phyloP scores from a whole-genome alignment of 129 eudicot species.

The Silybum marianum region DNA sequence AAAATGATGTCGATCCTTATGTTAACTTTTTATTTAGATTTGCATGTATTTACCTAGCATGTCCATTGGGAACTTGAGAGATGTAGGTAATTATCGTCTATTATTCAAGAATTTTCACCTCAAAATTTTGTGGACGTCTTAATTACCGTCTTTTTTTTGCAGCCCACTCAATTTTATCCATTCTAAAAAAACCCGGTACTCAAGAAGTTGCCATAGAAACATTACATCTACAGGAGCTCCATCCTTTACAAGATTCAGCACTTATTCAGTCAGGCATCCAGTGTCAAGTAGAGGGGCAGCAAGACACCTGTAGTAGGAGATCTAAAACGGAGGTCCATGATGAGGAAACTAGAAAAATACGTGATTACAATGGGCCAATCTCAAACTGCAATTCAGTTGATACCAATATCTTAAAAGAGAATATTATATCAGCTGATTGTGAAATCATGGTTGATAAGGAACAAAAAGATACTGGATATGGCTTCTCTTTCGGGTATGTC shows the following conservation, averaged over 20 bases:
- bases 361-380: slow-evolving; percentile 8
- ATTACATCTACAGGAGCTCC: slow-evolving; percentile 26
- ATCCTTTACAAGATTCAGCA: slow-evolving; percentile 34
- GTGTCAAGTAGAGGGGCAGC: slow-evolving; percentile 23
- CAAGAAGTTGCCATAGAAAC: slow-evolving; percentile 20
- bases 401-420: neutral
- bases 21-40: neutral
- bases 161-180: slow-evolving; percentile 72
- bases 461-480: slow-evolving; percentile 1
- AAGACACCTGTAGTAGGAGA: slow-evolving; percentile 25
- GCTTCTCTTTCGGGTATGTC: slow-evolving; percentile 33
- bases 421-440: neutral
- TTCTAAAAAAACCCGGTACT: slow-evolving; percentile 53
- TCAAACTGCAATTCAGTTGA: slow-evolving; percentile 21
- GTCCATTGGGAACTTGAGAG: neutral
- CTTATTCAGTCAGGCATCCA: slow-evolving; percentile 25
- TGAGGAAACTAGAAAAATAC: slow-evolving; percentile 22
- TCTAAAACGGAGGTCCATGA: slow-evolving; percentile 15
- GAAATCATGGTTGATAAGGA: slow-evolving; percentile 22
- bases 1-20: neutral
- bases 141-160: slow-evolving; percentile 30
- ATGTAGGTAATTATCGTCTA: neutral
- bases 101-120: neutral
- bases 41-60: neutral
- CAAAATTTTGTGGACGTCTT: neutral